Conservation (phyloP, 2,329 filamentous ascomycete species). For the Chaetomium olivaceum region DNA sequence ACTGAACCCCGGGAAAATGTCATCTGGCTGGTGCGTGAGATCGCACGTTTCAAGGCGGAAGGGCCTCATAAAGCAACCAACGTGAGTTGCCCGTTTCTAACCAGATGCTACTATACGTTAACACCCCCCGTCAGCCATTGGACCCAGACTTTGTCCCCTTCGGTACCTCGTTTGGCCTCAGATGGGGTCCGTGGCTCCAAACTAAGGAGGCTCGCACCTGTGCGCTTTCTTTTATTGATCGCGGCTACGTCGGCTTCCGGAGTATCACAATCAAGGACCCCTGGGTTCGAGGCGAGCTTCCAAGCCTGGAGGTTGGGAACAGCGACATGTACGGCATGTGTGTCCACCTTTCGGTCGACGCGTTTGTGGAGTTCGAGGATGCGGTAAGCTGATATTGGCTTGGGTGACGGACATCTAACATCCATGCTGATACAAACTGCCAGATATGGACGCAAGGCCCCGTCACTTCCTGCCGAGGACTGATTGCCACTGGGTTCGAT, state of each 20-base stretch:
- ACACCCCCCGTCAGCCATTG: constrained; percentile 16
- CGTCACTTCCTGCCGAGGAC: constrained; percentile 49
- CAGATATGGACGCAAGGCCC: constrained; percentile 47
- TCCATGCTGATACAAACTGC: constrained; percentile 4
- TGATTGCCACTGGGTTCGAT: constrained; percentile 54
- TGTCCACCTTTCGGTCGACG: constrained; percentile 51
- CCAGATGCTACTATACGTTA: constrained; percentile 1
- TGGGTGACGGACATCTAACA: background rate
- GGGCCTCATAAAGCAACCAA: constrained; percentile 46
- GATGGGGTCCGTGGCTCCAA: constrained; percentile 56
- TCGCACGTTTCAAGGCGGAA: constrained; percentile 49
- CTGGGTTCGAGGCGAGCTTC: constrained; percentile 41
- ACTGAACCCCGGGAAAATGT: constrained; percentile 27
- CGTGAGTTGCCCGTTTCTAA: constrained; percentile 34
- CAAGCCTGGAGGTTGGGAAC: constrained; percentile 43
- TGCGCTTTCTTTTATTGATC: constrained; percentile 52
- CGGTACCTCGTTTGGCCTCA: constrained; percentile 52
- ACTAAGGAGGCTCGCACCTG: constrained; percentile 41
- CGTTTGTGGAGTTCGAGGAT: constrained; percentile 59
- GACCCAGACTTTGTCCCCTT: constrained; percentile 54
- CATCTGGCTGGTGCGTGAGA: constrained; percentile 54
- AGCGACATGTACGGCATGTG: constrained; percentile 52
- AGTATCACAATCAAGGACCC: constrained; percentile 45
- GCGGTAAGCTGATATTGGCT: constrained; percentile 40
- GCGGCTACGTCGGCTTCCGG: constrained; percentile 58